Evolutionary conservation across 176 grass and related monocot species (phyloP).

Genomic region (Tillandsia fasciculata): DNA sequence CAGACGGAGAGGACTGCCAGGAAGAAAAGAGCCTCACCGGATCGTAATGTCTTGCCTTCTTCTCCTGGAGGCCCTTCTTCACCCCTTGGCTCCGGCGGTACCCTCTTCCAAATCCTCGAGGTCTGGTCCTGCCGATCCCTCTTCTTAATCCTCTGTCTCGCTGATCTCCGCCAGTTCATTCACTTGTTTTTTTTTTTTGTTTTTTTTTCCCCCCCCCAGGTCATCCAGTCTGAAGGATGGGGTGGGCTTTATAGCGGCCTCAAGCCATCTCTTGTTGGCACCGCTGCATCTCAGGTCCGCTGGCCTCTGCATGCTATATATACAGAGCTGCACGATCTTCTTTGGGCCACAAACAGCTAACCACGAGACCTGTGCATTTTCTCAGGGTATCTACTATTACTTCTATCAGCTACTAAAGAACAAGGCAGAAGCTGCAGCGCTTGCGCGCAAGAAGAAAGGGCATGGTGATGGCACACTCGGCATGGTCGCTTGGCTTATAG

Average conservation of each 20-base stretch:
- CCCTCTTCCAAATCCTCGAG: slow-evolving; percentile 75
- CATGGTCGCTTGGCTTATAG: slow-evolving; percentile 92
- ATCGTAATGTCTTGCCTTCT: background rate
- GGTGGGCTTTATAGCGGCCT: slow-evolving; percentile 88
- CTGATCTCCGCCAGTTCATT: background rate
- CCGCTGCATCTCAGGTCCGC: slow-evolving; percentile 77
- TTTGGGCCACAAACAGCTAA: background rate
- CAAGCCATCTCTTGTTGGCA: slow-evolving; percentile 85
- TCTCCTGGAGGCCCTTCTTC: background rate
- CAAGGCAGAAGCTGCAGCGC: slow-evolving; percentile 56
- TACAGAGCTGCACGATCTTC: background rate
- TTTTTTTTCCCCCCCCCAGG: slow-evolving; percentile 28
- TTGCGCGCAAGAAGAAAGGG: slow-evolving; percentile 52
- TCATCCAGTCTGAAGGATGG: slow-evolving; percentile 76
- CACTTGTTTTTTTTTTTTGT: background rate
- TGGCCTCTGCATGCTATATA: background rate
- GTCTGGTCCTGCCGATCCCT: slow-evolving; percentile 16
- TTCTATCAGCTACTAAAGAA: slow-evolving; percentile 97
- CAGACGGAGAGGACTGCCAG: slow-evolving; percentile 88
- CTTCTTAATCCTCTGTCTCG: background rate
- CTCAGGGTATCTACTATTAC: slow-evolving; percentile 96
- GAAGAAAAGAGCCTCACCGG: slow-evolving; percentile 23
- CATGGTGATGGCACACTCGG: slow-evolving; percentile 84
- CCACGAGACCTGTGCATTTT: background rate
- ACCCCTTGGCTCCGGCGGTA: slow-evolving; percentile 15